A percentile compares a stretch with the other conserved stretches of the same genome.
phyloP scores from a whole-genome alignment of 75 land plant genomes.

The Pinus albicaulis region DNA sequence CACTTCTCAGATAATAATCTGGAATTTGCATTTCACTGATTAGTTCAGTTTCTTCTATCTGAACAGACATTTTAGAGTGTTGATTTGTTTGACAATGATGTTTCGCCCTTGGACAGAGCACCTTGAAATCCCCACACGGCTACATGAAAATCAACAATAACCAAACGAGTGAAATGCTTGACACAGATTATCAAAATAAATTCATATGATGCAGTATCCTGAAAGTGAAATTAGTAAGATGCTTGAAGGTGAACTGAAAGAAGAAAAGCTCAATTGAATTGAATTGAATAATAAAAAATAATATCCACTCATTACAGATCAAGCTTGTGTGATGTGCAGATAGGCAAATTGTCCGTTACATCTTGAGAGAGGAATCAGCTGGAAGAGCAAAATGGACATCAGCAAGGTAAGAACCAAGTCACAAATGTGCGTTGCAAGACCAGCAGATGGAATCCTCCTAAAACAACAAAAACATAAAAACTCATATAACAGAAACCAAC shows the following conservation, averaged over 20 bases:
- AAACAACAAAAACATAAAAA: no score
- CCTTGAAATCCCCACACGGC: background rate
- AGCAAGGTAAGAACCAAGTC: background rate
- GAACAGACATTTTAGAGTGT: background rate
- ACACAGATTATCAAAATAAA: background rate
- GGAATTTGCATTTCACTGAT: conserved; percentile 27
- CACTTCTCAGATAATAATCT: conserved; percentile 34
- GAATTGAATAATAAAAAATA: background rate
- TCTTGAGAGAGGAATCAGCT: background rate
- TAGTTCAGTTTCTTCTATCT: background rate
- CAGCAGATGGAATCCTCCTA: no score
- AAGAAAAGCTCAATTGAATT: background rate
- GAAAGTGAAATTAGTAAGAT: background rate
- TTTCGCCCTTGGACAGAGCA: background rate
- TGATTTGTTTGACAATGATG: background rate
- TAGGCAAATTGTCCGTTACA: background rate
- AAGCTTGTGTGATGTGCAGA: background rate
- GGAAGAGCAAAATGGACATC: background rate
- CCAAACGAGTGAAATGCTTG: background rate
- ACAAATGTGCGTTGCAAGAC: no score
- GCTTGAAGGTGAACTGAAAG: background rate
- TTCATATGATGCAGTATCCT: background rate
- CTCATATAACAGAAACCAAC: no score
- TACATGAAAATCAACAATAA: background rate
- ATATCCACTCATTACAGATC: background rate